Evolutionary conservation across 108 stramenopile genomes (phyloP), one percentile per base, ranked within the genome.

Genomic region (Tribonema minus): DNA sequence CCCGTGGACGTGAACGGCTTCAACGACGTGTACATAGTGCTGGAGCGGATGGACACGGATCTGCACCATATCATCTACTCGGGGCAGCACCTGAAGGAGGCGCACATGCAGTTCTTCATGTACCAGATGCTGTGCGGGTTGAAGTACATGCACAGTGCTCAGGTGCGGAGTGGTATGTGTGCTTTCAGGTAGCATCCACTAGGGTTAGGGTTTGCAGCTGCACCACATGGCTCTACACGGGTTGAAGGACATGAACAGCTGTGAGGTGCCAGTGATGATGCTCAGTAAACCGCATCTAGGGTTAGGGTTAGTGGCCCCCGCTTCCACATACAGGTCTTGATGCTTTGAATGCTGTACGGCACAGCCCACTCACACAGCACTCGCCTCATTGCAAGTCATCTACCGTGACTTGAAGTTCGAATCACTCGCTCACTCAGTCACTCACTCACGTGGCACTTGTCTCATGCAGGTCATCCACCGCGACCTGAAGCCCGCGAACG

Each of bases 31-130:
- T 99, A 99, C 88, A 96, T 98, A 70, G 94, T 97, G 32, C 84
- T 89, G 28, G 98, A 99, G 63, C 86, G 97, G 71, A 98, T 98
- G 97, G 98, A 98, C 82, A 97, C 96, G 7, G 88, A 89, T 66
- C 85, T 89, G 59, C 83, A 87, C 80, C 83, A 86, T 35, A 86
- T 88, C 33, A 89, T 89, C 37, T 83, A 87, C 77, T 85, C 82
- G 26, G 60, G 80, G 3, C 87, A 88, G 73, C 63, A 81, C 60
- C 84, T 89, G 28, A 85, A 84, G 33, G 82, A 89, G 66, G 80
- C 81, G 38, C 88, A 89, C 69, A 64, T 86, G 2, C 87, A 89
- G 84, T 89, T 86, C 76, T 88, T 89, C 71, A 58, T 87, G 36
- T 89, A 89, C 67, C 88, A 89, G 69, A 87, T 89, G 23, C 72